These are phyloP conservation scores for Peziza echinospora DNA, from an alignment of 495 filamentous ascomycete genomes.

Conservation along the genomic window DNA sequence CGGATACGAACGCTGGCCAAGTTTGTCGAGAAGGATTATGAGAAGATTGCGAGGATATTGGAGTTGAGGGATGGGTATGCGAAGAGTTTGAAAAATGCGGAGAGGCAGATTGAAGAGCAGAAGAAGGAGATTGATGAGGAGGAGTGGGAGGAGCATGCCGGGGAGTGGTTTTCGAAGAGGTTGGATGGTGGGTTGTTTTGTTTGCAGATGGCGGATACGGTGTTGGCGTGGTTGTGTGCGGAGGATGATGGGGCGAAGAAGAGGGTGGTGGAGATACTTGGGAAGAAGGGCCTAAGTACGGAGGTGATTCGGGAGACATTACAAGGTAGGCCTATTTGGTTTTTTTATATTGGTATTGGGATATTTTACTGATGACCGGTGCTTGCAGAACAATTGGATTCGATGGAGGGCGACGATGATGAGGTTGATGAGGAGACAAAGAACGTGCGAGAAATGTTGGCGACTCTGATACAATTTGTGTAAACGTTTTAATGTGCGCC, in stretches of 20 bases:
- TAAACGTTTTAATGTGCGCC: no score
- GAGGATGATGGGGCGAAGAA: constrained; percentile 65
- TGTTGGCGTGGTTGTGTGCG: constrained; percentile 78
- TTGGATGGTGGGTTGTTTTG: constrained; percentile 74
- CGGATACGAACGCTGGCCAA: constrained; percentile 76
- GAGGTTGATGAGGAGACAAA: constrained; percentile 36
- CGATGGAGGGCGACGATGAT: constrained; percentile 34
- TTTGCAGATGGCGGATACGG: constrained; percentile 67
- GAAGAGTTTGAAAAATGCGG: constrained; percentile 38
- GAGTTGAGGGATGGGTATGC: constrained; percentile 51
- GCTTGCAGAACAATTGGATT: constrained; percentile 26
- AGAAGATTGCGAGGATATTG: constrained; percentile 52
- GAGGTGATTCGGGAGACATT: constrained; percentile 43
- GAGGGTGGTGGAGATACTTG: constrained; percentile 40
- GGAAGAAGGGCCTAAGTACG: constrained; percentile 44
- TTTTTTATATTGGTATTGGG: background rate
- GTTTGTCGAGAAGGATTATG: constrained; percentile 86
- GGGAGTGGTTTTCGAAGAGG: constrained; percentile 63
- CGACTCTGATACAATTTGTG: constrained; percentile 37
- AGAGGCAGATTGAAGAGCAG: constrained; percentile 43
- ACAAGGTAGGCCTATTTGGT: constrained; percentile 28
- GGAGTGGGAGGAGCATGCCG: constrained; percentile 38
- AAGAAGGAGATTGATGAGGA: constrained; percentile 7
- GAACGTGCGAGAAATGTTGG: constrained; percentile 43
- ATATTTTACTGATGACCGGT: constrained; percentile 16